Percentiles rank a stretch among this genome's conserved stretches.
phyloP scores from a whole-genome alignment of 148 eudicot genomes.

The Hydrangea macrophylla region DNA sequence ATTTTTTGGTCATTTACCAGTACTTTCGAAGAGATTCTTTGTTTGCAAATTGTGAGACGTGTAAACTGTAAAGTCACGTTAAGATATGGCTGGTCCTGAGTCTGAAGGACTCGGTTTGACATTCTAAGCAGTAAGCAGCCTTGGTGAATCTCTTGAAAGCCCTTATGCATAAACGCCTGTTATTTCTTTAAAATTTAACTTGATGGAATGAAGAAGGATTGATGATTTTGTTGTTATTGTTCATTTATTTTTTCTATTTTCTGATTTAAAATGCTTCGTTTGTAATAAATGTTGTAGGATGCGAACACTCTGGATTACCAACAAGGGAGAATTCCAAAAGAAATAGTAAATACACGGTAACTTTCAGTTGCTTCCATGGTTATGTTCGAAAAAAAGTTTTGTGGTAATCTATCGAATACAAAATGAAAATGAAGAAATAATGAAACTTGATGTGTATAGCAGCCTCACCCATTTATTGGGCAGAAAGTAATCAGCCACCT shows the following conservation, averaged over 20 bases:
- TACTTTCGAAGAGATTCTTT: no score
- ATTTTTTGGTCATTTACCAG: no score
- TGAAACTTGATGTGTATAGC: not conserved
- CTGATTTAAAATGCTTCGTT: not conserved
- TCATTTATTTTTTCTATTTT: not conserved
- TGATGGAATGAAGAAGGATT: not conserved
- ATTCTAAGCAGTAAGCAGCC: not conserved
- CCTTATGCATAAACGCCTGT: not conserved
- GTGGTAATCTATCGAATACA: not conserved
- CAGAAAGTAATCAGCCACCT: conserved; percentile 51
- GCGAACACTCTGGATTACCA: not conserved
- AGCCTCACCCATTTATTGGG: conserved; percentile 61
- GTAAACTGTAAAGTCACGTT: not conserved
- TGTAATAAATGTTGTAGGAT: not conserved
- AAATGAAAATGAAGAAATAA: no score
- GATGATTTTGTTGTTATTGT: not conserved
- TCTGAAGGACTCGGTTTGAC: not conserved
- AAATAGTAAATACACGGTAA: not conserved
- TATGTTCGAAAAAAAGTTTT: not conserved
- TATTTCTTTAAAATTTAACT: not conserved
- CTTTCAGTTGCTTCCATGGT: not conserved
- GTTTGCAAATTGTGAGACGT: not conserved
- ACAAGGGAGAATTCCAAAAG: not conserved
- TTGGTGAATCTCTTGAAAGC: not conserved
- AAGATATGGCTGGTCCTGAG: not conserved